Evolutionary conservation across 176 grass and related monocot genomes (phyloP).

Genomic region (Musa troglodytarum): DNA sequence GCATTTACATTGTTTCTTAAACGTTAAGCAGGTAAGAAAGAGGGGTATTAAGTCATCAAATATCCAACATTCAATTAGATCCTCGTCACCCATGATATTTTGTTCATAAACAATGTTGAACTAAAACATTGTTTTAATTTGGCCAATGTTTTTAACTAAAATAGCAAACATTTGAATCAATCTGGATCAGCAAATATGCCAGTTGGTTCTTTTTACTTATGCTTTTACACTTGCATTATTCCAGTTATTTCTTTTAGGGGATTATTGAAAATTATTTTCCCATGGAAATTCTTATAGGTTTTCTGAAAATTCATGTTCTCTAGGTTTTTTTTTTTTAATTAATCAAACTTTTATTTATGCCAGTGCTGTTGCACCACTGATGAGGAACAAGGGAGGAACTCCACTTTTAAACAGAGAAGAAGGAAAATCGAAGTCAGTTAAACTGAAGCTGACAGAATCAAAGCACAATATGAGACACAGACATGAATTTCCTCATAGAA

Average conservation of each 20-base stretch:
- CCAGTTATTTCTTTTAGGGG: neutral
- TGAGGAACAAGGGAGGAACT: slow-evolving; percentile 1
- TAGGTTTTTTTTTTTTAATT: slow-evolving; percentile 3
- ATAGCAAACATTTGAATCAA: neutral
- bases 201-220: neutral
- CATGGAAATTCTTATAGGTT: neutral
- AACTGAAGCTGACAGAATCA: slow-evolving; percentile 18
- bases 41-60: slow-evolving; percentile 39
- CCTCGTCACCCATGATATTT: slow-evolving; percentile 34
- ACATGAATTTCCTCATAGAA: slow-evolving; percentile 16
- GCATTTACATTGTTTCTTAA: neutral
- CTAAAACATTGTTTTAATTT: neutral
- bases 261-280: neutral
- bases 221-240: neutral
- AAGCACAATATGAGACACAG: slow-evolving; percentile 23
- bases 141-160: neutral
- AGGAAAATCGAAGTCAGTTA: slow-evolving; percentile 25
- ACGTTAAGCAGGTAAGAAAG: slow-evolving; percentile 37
- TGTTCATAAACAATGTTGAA: slow-evolving; percentile 1
- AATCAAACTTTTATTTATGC: slow-evolving; percentile 7
- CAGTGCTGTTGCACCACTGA: slow-evolving; percentile 18
- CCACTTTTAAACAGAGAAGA: slow-evolving; percentile 17
- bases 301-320: neutral
- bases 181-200: neutral
- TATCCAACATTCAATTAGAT: slow-evolving; percentile 18